A percentile compares a stretch with the other conserved stretches of the same genome.
These are phyloP conservation scores for Simmondsia chinensis DNA, from an alignment of 148 eudicot species.

Conservation along the genomic window DNA sequence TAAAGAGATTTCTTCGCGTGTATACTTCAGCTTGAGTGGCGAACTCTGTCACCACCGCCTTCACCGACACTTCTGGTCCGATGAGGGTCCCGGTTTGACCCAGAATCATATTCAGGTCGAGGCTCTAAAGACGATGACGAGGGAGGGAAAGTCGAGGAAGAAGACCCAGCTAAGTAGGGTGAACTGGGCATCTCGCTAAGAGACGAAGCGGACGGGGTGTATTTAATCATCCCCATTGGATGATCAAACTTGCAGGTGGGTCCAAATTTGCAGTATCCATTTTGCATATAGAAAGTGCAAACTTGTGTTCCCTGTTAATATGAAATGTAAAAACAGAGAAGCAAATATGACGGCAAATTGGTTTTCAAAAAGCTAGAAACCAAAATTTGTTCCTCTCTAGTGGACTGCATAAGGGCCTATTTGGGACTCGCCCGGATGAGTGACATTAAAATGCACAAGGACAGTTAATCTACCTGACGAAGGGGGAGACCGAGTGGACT, in stretches of 20 bases:
- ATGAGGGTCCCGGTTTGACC: conserved; percentile 25
- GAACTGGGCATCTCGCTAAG: conserved; percentile 49
- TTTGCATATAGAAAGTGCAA: conserved; percentile 69
- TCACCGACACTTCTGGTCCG: no score
- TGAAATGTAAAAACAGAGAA: conserved; percentile 3
- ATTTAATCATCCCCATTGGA: conserved; percentile 49
- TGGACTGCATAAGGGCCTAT: no score
- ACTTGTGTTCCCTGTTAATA: conserved; percentile 63
- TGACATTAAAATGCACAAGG: no score
- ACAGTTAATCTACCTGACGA: conserved; percentile 74
- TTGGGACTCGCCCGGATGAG: no score
- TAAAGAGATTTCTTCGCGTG: no score
- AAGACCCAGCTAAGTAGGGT: no score
- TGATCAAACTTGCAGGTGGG: conserved; percentile 83
- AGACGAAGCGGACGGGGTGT: conserved; percentile 61
- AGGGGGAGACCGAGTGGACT: conserved; percentile 76
- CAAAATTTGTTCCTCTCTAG: no score
- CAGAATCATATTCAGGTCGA: conserved; percentile 28
- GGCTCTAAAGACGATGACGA: conserved; percentile 31
- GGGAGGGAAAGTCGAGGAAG: conserved; percentile 24
- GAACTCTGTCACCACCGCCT: no score
- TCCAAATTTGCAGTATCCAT: conserved; percentile 77
- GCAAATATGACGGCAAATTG: no score
- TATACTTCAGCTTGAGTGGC: conserved; percentile 20
- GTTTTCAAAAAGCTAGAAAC: no score